A percentile compares a stretch with the other conserved stretches of the same genome.
These are phyloP conservation scores for Sporisorium exsertum DNA, from an alignment of 1,284 basidiomycete genomes.

Conservation along the genomic window DNA sequence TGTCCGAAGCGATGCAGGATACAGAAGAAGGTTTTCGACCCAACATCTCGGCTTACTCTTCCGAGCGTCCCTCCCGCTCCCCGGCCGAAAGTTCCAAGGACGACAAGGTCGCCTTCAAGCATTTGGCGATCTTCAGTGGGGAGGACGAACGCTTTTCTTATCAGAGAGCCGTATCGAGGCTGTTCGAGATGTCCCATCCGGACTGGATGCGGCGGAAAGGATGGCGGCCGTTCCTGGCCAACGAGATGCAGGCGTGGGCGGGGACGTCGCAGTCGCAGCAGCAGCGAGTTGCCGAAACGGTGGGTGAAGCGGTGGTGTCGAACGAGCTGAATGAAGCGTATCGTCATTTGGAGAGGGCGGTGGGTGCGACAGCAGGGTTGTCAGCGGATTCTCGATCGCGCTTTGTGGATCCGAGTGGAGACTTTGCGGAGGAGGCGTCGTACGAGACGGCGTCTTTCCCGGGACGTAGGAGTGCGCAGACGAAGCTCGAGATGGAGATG, in stretches of 20 bases:
- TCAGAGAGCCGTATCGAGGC: constrained; percentile 77
- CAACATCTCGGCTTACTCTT: constrained; percentile 75
- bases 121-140: constrained; percentile 76
- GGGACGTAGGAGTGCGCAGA: constrained; percentile 20
- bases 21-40: constrained; percentile 75
- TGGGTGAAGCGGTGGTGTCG: constrained; percentile 20
- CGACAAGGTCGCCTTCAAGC: constrained; percentile 71
- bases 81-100: constrained; percentile 18
- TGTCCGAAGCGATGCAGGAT: constrained; percentile 72
- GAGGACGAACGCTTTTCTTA: constrained; percentile 79
- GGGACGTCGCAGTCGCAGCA: constrained; percentile 30
- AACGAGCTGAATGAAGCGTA: constrained; percentile 28
- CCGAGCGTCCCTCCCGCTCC: constrained; percentile 15
- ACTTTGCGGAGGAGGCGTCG: constrained; percentile 49
- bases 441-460: constrained; percentile 49
- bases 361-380: background rate
- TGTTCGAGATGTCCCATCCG: constrained; percentile 75
- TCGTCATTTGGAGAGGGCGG: constrained; percentile 19
- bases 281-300: constrained; percentile 1
- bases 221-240: constrained; percentile 52
- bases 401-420: constrained; percentile 33
- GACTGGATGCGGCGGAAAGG: constrained; percentile 49
- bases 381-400: constrained; percentile 12
- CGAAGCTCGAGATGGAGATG: constrained; percentile 27
- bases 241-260: constrained; percentile 52